A percentile compares a stretch with the other conserved stretches of the same genome.
Conservation (phyloP, 2,329 filamentous ascomycete genomes). For the Aspergillus persii region DNA sequence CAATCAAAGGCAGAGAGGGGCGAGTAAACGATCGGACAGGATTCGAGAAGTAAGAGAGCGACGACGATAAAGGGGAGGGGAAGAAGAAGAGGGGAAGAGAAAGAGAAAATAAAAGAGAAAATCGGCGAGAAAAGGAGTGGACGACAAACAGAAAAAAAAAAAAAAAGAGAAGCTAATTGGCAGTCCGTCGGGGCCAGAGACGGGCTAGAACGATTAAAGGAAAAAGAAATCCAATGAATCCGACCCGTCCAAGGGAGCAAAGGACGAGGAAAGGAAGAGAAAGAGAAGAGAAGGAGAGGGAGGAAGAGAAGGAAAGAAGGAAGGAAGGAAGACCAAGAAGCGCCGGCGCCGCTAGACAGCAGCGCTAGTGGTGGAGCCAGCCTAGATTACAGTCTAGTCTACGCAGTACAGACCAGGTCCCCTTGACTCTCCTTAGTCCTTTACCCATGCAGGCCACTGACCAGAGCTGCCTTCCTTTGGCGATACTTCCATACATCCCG, state of each 20-base stretch:
- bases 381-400: no score
- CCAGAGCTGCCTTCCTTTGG: neutral
- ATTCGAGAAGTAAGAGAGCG: constrained; percentile 1
- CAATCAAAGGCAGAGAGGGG: constrained; percentile 3
- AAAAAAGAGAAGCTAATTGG: neutral
- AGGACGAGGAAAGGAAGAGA: neutral
- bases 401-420: no score
- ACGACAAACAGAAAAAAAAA: neutral
- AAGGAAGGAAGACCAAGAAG: neutral
- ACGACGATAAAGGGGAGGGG: constrained; percentile 9
- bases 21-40: neutral
- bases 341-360: neutral
- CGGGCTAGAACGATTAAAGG: neutral
- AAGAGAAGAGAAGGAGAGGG: neutral
- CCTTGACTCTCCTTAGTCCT: neutral
- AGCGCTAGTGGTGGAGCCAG: constrained; percentile 1
- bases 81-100: constrained; percentile 11
- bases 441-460: neutral
- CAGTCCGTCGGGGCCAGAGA: neutral
- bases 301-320: neutral
- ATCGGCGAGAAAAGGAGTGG: constrained; percentile 1
- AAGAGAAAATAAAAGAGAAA: neutral
- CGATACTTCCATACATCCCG: neutral
- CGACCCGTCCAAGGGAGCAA: neutral
- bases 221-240: neutral